Evolutionary conservation across 805 yeast genomes (phyloP).

Genomic region (Wickerhamiella galacta): DNA sequence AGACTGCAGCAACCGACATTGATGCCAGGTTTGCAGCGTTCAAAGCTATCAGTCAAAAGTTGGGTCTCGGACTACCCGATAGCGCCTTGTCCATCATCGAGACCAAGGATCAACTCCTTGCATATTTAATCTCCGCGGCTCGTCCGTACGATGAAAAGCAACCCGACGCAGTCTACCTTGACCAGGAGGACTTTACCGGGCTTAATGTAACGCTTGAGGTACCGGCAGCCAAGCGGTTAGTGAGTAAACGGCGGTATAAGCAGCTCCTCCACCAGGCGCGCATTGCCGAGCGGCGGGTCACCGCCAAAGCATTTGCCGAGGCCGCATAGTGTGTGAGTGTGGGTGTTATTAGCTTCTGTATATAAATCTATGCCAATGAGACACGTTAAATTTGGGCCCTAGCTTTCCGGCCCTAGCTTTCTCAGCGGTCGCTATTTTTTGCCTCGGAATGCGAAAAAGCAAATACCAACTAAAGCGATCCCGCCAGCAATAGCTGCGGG

Average conservation of each 20-base stretch:
- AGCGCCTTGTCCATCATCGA: slow-evolving; percentile 28
- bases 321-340: not conserved
- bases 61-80: slow-evolving; percentile 41
- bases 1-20: slow-evolving; percentile 26
- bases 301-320: slow-evolving; percentile 9
- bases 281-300: slow-evolving; percentile 17
- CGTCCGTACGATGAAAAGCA: slow-evolving; percentile 40
- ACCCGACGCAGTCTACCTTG: slow-evolving; percentile 59
- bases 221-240: slow-evolving; percentile 30
- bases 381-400: not conserved
- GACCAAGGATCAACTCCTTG: slow-evolving; percentile 25
- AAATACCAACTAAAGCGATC: slow-evolving; percentile 4
- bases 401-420: not conserved
- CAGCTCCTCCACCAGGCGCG: slow-evolving; percentile 33
- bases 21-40: slow-evolving; percentile 31
- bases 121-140: slow-evolving; percentile 26
- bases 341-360: not conserved
- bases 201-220: slow-evolving; percentile 33
- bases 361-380: not conserved
- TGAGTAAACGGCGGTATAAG: slow-evolving; percentile 30
- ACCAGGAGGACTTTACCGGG: slow-evolving; percentile 37
- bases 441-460: slow-evolving; percentile 4
- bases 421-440: not conserved
- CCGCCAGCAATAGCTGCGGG: slow-evolving; percentile 5
- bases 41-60: slow-evolving; percentile 31